These are phyloP conservation scores for Apophysomyces elegans DNA, from an alignment of 371 early-diverging fungal species.

Conservation along the genomic window DNA sequence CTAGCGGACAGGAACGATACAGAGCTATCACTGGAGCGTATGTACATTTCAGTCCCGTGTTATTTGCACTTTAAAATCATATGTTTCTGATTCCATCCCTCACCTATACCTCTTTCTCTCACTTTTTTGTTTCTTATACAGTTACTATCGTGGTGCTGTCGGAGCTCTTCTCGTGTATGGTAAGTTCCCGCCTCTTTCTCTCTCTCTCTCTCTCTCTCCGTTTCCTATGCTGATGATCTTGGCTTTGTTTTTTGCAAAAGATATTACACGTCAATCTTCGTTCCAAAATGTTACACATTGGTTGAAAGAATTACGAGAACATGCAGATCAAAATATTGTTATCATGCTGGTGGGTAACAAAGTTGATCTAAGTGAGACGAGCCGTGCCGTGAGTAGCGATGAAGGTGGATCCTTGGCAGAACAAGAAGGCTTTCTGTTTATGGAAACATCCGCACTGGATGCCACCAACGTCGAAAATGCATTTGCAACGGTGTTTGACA, in stretches of 20 bases:
- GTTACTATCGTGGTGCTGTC: conserved; percentile 48
- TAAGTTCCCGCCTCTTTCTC: conserved; percentile 14
- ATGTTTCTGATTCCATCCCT: background rate
- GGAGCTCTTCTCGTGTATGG: conserved; percentile 48
- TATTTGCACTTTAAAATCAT: too few relatives aligned
- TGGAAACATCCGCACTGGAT: conserved; percentile 94
- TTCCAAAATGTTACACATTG: conserved; percentile 94
- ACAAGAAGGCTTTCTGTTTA: conserved; percentile 84
- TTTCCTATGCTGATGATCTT: background rate
- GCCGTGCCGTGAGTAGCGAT: conserved; percentile 82
- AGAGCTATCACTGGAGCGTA: conserved; percentile 77
- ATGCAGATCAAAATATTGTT: conserved; percentile 92
- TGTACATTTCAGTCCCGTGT: conserved; percentile 13
- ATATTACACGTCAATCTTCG: conserved; percentile 96
- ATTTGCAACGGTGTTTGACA: conserved; percentile 50
- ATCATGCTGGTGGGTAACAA: conserved; percentile 99
- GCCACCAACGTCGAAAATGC: conserved; percentile 88
- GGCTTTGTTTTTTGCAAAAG: conserved; percentile 39
- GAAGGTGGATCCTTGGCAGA: conserved; percentile 91
- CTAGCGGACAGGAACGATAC: conserved; percentile 84
- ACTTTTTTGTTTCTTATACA: background rate
- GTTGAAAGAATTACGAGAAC: conserved; percentile 98
- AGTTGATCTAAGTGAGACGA: conserved; percentile 90
- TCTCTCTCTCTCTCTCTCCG: background rate
- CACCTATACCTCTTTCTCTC: background rate